phyloP scores from a whole-genome alignment of 176 grass and related monocot species.

The Melocanna baccifera region DNA sequence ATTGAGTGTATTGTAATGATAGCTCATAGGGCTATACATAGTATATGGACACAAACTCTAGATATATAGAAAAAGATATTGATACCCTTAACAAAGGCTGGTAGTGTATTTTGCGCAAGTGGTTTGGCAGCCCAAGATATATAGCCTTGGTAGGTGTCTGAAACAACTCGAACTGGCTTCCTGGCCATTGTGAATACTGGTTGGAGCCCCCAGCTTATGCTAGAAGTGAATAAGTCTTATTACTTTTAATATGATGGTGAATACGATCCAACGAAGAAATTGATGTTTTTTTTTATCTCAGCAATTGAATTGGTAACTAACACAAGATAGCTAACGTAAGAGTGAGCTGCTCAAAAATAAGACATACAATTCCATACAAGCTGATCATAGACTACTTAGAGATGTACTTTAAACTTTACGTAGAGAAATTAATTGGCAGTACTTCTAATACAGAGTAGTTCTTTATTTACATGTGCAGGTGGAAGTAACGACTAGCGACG shows the following conservation, averaged over 20 bases:
- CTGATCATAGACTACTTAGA: not conserved
- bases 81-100: too few relatives aligned
- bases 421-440: not conserved
- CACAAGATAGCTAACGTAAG: not conserved
- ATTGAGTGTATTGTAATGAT: too few relatives aligned
- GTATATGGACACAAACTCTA: too few relatives aligned
- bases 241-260: not conserved
- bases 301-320: not conserved
- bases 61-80: too few relatives aligned
- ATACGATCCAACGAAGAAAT: not conserved
- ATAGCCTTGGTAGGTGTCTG: not conserved
- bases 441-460: not conserved
- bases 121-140: not conserved
- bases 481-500: not conserved
- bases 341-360: not conserved
- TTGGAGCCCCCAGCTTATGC: not conserved
- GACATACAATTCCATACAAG: not conserved
- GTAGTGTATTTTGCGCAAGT: too few relatives aligned
- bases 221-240: not conserved
- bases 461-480: not conserved
- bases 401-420: not conserved
- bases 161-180: not conserved
- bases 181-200: not conserved
- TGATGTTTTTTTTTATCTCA: not conserved
- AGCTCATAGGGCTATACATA: too few relatives aligned